Evolutionary conservation across 2,329 filamentous ascomycete genomes (phyloP), one percentile per base, ranked within the genome.

Genomic region (Neodidymelliopsis sp.): DNA sequence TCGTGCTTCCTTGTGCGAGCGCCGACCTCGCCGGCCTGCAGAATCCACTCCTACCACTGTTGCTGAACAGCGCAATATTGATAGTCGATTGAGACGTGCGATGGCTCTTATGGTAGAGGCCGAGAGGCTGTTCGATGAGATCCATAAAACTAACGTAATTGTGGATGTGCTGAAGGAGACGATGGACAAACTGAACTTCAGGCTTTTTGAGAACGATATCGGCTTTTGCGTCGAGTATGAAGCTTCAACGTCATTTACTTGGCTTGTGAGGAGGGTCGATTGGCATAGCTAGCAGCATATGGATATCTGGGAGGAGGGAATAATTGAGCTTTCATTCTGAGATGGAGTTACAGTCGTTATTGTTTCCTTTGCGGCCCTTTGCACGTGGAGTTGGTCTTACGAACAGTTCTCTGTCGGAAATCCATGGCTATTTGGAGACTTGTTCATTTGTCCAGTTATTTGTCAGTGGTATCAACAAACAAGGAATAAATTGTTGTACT

Each of bases 1-100:
- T 35, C 57, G 54, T 3, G 22, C 31, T 7, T n/a, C 19, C 6
- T 22, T 57, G 4, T 60, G 53, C 25, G 28, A 44, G 40, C 50
- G 35, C 29, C 51, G 51, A 8, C 18, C 31, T 1, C 44, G 41
- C 12, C 48, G 15, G 4, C 53, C 47, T 15, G 18, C 19, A 5
- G 20, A 8, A n/a, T 10, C 3, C 18, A 3, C 27, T 0, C 18
- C 35, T 11, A 20, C 9, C 5, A 12, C 2, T 2, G 4, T 13
- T 1, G 10, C 19, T 3, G 24, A 41, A 20, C 30, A 18, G 4
- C 10, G 16, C 6, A 7, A 11, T 7, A 22, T 51, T 6, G 11
- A 16, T 19, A 8, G 9, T 4, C 37, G 40, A 5, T 19, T 55
- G 11, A 5, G 6, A 6, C 12, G 27, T 3, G 30, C 31, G 7